Base-by-base conservation (phyloP, 169 alveolate genomes). In the Cryptosporidium baileyi region DNA sequence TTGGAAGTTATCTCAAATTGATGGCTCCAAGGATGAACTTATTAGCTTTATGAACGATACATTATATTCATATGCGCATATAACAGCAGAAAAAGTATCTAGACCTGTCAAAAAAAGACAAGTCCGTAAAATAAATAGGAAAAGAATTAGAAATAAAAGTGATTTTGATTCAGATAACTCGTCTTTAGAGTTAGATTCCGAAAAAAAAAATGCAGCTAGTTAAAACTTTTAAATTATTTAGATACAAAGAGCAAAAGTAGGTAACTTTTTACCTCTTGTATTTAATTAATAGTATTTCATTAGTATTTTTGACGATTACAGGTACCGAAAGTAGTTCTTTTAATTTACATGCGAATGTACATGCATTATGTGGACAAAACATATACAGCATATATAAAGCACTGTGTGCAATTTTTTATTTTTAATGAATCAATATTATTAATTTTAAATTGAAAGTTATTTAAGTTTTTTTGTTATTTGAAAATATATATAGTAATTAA, bases 121-220 rank as follows among this genome's bases (percentile, higher is more conserved):
- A 4, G 32, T 22, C n/a, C 49, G 34, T 28, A 74, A 22, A 74
- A 52, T 52, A 38, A n/a, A 24, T 8, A 59, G n/a, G 5, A 74
- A 74, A 36, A 51, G 85, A 36, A 51, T 17, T 36, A 74, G 67
- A 47, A 30, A 74, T 5, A 17, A 54, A 30, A 54, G 26, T 7
- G 74, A 57, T 15, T 19, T 30, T 30, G 19, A 11, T 74, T 74
- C 85, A 11, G 85, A 74, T 40, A 6, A 61, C n/a, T n/a, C n/a
- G n/a, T n/a, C n/a, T 67, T 7, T 60, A 74, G 28, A 74, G 85
- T 40, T 74, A 67, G 85, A 74, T 54, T 17, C 85, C 85, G 49
- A 49, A 41, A 38, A 52, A 54, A 74, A 19, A 4, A 41, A 28
- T 26, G 32, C 28, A 51, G 17, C 17, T 43, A 1, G 5, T 36